Conservation (phyloP, 2,329 filamentous ascomycete species). For the Diaporthe ilicicola region DNA sequence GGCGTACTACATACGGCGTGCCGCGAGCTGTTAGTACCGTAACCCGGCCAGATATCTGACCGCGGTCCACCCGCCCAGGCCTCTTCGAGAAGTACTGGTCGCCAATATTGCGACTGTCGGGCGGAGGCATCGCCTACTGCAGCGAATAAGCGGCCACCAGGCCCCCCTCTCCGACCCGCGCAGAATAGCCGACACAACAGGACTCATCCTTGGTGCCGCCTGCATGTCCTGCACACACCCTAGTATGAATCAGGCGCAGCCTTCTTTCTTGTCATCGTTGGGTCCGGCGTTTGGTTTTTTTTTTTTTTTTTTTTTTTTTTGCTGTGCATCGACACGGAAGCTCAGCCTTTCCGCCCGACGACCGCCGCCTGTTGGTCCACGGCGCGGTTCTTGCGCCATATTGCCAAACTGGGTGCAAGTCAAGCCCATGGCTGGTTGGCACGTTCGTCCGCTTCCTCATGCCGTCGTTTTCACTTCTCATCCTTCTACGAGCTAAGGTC, state of each 20-base stretch:
- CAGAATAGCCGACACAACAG: constrained; percentile 10
- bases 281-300: too few species aligned
- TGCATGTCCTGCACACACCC: not conserved
- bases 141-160: constrained; percentile 14
- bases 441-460: not conserved
- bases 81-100: constrained; percentile 13
- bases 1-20: not conserved
- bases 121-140: constrained; percentile 16
- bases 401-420: not conserved
- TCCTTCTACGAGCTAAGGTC: constrained; percentile 21
- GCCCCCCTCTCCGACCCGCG: not conserved
- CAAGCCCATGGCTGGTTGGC: constrained; percentile 12
- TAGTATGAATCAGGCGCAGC: constrained; percentile 2
- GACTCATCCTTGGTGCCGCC: constrained; percentile 16
- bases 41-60: constrained; percentile 15
- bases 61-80: constrained; percentile 16
- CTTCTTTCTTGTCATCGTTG: not conserved
- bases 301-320: too few species aligned
- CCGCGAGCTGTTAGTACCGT: not conserved
- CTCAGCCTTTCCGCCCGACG: constrained; percentile 1
- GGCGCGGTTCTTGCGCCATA: constrained; percentile 21
- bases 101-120: constrained; percentile 26
- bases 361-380: constrained; percentile 7
- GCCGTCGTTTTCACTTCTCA: not conserved
- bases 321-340: not conserved